Evolutionary conservation across 208 protist genomes (phyloP), one percentile per base, ranked within the genome.

Genomic region (Leishmania braziliensis): DNA sequence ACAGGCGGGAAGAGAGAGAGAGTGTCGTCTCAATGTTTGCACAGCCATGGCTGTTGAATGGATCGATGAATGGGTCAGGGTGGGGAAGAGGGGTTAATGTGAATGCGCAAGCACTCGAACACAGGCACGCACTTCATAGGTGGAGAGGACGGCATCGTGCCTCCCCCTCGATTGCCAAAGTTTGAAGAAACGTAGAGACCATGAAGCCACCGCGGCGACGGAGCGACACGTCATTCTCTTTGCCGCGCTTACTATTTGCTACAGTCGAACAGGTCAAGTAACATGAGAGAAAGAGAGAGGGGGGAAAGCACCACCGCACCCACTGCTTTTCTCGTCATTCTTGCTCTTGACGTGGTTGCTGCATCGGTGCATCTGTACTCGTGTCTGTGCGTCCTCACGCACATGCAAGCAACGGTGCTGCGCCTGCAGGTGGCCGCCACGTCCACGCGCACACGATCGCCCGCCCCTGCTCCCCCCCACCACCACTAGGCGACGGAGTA

Each of bases 401-500:
- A 46, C 43, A 46, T 65, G 60, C 60, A 65, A 29, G 60, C 29
- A 65, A 65, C 60, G 29, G 26, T 12, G 9, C 26, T 12, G 60
- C 60, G 18, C 66, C 33, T n/a, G 5, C n/a, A 20, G 8, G 23
- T 54, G 20, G 46, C 26, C 9, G 69, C 69, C 20, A 51, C 39
- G n/a, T 29, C 69, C 26, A 29, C 69, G 39, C 46, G n/a, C 29
- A 43, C 69, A 73, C 20, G 43, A 8, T 20, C 46, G 26, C 1
- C 39, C 60, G 60, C n/a, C 1, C 36, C 36, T 14, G 23, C 6
- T 20, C 53, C 53, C 53, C 36, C 33, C 2, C 26, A 70, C 14
- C 36, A 2, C 29, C 72, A n/a, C 54, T 65, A 77, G 9, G 53
- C 39, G 74, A 79, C 54, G 56, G 81, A 76, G 68, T 92, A 91